These are phyloP conservation scores for Sequoia sempervirens DNA, from an alignment of 75 land plant genomes.

Conservation along the genomic window DNA sequence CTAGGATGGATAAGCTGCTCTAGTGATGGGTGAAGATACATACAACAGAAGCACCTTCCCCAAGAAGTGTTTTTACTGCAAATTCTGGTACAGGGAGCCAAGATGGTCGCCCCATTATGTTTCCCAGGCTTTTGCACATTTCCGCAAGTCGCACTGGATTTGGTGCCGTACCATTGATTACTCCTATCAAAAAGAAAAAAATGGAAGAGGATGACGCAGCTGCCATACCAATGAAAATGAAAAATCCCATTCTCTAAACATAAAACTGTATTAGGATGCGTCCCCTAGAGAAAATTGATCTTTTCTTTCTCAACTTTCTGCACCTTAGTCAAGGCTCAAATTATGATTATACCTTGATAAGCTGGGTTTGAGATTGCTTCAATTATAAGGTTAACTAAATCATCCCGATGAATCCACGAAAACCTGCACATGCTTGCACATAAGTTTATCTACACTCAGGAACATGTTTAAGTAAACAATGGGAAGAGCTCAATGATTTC, in stretches of 20 bases:
- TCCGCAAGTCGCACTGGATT: constrained; percentile 86
- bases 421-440: constrained; percentile 48
- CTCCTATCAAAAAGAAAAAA: constrained; percentile 44
- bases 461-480: not conserved
- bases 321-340: not conserved
- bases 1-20: not conserved
- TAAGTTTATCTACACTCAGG: not conserved
- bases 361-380: constrained; percentile 82
- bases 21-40: constrained; percentile 7
- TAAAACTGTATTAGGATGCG: not conserved
- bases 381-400: constrained; percentile 76
- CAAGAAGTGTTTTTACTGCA: constrained; percentile 85
- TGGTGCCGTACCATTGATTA: constrained; percentile 99
- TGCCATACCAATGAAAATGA: not conserved
- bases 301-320: not conserved
- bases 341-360: constrained; percentile 58
- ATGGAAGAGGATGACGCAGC: not conserved
- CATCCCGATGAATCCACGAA: constrained; percentile 99
- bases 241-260: not conserved
- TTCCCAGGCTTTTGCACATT: constrained; percentile 79
- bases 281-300: not conserved
- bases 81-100: constrained; percentile 98
- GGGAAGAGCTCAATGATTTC: not conserved
- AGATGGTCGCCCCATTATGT: constrained; percentile 91
- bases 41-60: constrained; percentile 91